Conservation (phyloP, 2,329 filamentous ascomycete species). For the Colletotrichum gigasporum region DNA sequence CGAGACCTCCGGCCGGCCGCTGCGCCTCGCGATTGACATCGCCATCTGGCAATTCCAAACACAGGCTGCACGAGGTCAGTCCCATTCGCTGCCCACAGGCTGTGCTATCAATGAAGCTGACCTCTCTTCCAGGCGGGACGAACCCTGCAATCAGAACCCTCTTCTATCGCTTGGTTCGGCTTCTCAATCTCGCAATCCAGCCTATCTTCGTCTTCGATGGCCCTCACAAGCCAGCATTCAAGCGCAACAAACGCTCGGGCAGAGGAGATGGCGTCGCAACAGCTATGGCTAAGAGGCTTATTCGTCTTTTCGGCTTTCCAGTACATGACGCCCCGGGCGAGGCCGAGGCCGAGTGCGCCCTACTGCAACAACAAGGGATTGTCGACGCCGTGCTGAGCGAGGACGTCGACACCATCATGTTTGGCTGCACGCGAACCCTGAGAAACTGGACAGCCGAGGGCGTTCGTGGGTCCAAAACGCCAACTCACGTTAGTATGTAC, state of each 20-base stretch:
- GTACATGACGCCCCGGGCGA: slow-evolving; percentile 91
- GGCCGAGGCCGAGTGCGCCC: slow-evolving; percentile 93
- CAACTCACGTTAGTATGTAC: slow-evolving; percentile 89
- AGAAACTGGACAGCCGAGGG: slow-evolving; percentile 85
- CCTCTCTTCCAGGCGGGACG: slow-evolving; percentile 69
- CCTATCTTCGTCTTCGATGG: slow-evolving; percentile 94
- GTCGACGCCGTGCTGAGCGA: slow-evolving; percentile 96
- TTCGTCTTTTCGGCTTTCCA: slow-evolving; percentile 86
- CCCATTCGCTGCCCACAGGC: not conserved
- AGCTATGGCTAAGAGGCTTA: slow-evolving; percentile 82
- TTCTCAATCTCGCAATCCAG: slow-evolving; percentile 81
- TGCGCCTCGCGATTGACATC: slow-evolving; percentile 91
- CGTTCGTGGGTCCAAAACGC: slow-evolving; percentile 68
- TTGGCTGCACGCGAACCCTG: slow-evolving; percentile 82
- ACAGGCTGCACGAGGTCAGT: slow-evolving; percentile 77
- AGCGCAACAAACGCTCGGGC: slow-evolving; percentile 81
- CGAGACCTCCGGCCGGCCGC: slow-evolving; percentile 73
- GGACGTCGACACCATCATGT: slow-evolving; percentile 98
- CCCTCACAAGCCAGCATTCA: slow-evolving; percentile 84
- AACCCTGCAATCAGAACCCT: slow-evolving; percentile 92
- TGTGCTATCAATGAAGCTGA: not conserved
- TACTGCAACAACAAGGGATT: slow-evolving; percentile 81
- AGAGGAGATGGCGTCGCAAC: slow-evolving; percentile 73
- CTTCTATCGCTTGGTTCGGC: slow-evolving; percentile 87
- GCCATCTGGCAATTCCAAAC: slow-evolving; percentile 98